A percentile compares a stretch with the other conserved stretches of the same genome.
Conservation (phyloP, 2,329 filamentous ascomycete species). For the Arachnomyces sp. region DNA sequence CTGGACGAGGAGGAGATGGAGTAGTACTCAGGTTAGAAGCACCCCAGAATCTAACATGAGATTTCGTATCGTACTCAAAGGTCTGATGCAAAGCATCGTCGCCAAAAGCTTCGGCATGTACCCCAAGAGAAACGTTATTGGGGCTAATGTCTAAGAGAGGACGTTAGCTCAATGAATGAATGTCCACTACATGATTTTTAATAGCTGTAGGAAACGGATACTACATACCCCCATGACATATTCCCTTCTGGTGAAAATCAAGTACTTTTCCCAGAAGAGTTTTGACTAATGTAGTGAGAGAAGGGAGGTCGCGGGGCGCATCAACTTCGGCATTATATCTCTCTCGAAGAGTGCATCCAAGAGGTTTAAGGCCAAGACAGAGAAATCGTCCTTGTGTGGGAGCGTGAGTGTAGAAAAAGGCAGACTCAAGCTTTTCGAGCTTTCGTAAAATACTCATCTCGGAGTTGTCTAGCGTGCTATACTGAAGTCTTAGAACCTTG, state of each 20-base stretch:
- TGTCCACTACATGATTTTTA: constrained; percentile 1
- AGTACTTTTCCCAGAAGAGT: constrained; percentile 5
- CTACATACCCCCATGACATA: constrained; percentile 11
- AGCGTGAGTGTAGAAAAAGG: constrained; percentile 8
- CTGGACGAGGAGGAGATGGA: constrained; percentile 1
- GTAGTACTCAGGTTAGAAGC: not conserved
- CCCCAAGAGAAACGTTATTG: constrained; percentile 5
- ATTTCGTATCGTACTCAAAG: constrained; percentile 4
- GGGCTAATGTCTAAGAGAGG: constrained; percentile 7
- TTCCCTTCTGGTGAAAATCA: constrained; percentile 5
- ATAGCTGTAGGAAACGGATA: not conserved
- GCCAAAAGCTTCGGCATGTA: constrained; percentile 4
- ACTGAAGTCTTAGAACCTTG: constrained; percentile 3
- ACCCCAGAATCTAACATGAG: not conserved
- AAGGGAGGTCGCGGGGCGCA: not conserved
- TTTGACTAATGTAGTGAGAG: constrained; percentile 3
- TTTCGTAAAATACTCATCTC: constrained; percentile 9
- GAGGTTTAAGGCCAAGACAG: constrained; percentile 8
- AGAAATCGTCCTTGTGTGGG: constrained; percentile 3
- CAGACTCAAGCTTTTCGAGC: constrained; percentile 6
- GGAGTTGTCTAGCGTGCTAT: constrained; percentile 7
- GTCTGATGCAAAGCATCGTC: not conserved
- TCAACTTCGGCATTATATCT: not conserved
- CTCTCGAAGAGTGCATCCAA: constrained; percentile 5
- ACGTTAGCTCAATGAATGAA: constrained; percentile 1